Base-by-base conservation (phyloP, 495 filamentous ascomycete genomes). In the Hypoxylon fuscum region DNA sequence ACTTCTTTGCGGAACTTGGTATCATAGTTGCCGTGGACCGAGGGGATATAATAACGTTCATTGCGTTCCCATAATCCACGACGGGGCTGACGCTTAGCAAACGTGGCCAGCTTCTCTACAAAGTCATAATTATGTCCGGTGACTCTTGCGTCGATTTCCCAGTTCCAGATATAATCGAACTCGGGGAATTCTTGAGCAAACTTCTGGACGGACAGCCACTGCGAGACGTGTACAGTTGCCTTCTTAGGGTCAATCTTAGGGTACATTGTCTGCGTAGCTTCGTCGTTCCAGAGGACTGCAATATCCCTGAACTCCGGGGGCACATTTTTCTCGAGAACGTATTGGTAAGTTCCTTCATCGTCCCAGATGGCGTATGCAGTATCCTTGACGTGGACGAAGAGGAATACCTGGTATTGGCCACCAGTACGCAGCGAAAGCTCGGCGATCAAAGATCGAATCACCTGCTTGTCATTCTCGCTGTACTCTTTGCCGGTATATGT, bases 151-250 rank as follows among this genome's bases (percentile, higher is more conserved):
- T 92, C 88, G 68, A 89, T 81, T 62, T 91, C 88, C 80, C 87
- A 87, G 68, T 92, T 91, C 89, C 89, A 92, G 50, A 89, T 80
- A 64, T 80, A 90, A 49, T 89, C 87, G 55, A 89, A 92, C 55
- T 90, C 83, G 0, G 88, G 88, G 56, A 88, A 82, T 21, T 85
- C 77, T 54, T 87, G 80, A 42, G 85, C 84, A 64, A 92, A 92
- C 65, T 82, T 81, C 66, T 88, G 86, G 1, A 89, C 74, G 1
- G 81, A 76, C 48, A 88, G 72, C 71, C 82, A 88, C 56, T 88
- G 85, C 11, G 76, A 74, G 21, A 75, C 72, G 44, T 79, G 76
- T 17, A 79, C 79, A 20, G 49, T 69, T 32, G 75, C 73, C 55
- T 78, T 74, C 21, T 75, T 68, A 48, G 55, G 38, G 56, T 73